Evolutionary conservation across 2,329 filamentous ascomycete species (phyloP).

Genomic region (Phoma sp.): DNA sequence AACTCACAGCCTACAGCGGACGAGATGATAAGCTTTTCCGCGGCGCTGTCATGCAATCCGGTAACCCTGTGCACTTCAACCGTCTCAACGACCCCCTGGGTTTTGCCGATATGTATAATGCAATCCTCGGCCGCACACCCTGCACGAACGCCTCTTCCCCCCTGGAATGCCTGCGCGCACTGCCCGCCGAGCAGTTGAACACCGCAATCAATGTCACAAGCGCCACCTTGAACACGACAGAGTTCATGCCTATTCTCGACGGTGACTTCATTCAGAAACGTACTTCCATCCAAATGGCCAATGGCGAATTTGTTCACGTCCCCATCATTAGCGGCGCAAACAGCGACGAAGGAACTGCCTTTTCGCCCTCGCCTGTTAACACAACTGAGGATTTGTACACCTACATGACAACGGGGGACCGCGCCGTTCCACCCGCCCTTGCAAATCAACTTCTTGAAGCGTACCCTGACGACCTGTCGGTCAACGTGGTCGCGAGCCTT

Average conservation of each 20-base stretch:
- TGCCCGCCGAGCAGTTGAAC: conserved; percentile 66
- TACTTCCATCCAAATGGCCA: conserved; percentile 60
- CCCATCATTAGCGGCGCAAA: conserved; percentile 70
- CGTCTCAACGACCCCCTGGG: conserved; percentile 25
- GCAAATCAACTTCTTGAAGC: conserved; percentile 33
- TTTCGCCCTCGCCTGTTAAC: conserved; percentile 61
- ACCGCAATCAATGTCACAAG: conserved; percentile 56
- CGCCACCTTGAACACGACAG: conserved; percentile 30
- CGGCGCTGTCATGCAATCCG: conserved; percentile 55
- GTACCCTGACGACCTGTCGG: conserved; percentile 39
- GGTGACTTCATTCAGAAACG: conserved; percentile 62
- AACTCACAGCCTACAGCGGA: conserved; percentile 55
- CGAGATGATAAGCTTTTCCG: conserved; percentile 57
- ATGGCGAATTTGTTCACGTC: conserved; percentile 68
- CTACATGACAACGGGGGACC: conserved; percentile 41
- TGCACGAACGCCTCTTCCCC: conserved; percentile 35
- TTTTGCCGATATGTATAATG: conserved; percentile 27
- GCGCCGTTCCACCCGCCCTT: conserved; percentile 31
- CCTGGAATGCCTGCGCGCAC: conserved; percentile 60
- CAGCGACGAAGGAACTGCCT: conserved; percentile 68
- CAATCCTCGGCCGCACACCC: conserved; percentile 26
- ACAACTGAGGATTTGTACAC: conserved; percentile 60
- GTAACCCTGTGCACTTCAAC: conserved; percentile 46
- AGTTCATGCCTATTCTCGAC: conserved; percentile 58
- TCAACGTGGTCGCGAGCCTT: conserved; percentile 35